Evolutionary conservation across 2,329 filamentous ascomycete genomes (phyloP), one percentile per base, ranked within the genome.

Genomic region (Juglanconis sp.): DNA sequence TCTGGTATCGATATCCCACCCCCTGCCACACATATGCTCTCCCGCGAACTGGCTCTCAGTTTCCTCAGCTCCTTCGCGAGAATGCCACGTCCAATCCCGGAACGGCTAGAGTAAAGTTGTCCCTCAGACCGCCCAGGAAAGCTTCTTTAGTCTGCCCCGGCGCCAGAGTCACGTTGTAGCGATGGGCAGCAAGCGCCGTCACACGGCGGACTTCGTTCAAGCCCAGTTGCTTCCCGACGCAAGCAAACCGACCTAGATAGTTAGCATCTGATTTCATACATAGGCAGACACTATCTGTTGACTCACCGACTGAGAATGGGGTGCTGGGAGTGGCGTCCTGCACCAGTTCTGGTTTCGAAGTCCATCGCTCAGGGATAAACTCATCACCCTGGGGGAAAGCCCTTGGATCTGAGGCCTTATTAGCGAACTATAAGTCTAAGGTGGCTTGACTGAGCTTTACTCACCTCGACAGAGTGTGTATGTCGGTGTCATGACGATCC

Each of bases 361-460:
- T 48, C 66, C 66, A 67, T 17, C 66, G 59, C 54, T 66, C 64
- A 3, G 65, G 65, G 11, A 65, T 61, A 51, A 67, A 67, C 47
- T 65, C 65, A 5, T 55, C 46, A 0, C 61, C 56, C 3, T 48
- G 36, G 35, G 36, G 47, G 35, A 65, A 67, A 10, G 56, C 54
- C 13, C 65, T 57, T 10, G 59, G 59, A 17, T 61, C 56, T 51
- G 9, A 10, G 6, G 13, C 47, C 42, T 38, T 11, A n/a, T 52
- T 15, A 60, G 32, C n/a, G 6, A 5, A n/a, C n/a, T n/a, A n/a
- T n/a, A n/a, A n/a, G n/a, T n/a, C n/a, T n/a, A n/a, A n/a, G n/a
- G n/a, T n/a, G n/a, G n/a, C n/a, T n/a, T n/a, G n/a, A n/a, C n/a
- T n/a, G n/a, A n/a, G n/a, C n/a, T n/a, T n/a, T n/a, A 46, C 54